These are phyloP conservation scores for Camelina neglecta DNA, from an alignment of 345 rosid genomes.

Conservation along the genomic window DNA sequence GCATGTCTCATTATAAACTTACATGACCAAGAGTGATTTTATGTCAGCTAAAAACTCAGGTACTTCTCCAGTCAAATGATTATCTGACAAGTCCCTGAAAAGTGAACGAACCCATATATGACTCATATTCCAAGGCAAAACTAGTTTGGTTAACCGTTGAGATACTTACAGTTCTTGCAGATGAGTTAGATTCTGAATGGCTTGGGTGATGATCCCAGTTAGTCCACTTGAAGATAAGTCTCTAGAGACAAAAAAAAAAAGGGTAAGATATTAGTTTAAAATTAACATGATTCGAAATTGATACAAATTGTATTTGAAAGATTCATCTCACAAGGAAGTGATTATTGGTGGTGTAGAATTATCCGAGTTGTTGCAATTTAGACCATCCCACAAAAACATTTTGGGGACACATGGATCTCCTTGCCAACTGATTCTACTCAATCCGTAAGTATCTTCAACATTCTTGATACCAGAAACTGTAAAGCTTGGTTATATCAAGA, in stretches of 20 bases:
- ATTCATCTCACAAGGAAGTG: conserved; percentile 40
- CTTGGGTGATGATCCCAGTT: conserved; percentile 42
- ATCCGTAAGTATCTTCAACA: conserved; percentile 43
- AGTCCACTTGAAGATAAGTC: conserved; percentile 52
- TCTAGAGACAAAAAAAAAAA: conserved; percentile 12
- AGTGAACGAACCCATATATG: neutral
- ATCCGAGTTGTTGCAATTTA: conserved; percentile 49
- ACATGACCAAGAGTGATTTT: conserved; percentile 53
- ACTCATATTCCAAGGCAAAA: neutral
- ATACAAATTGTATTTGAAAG: neutral
- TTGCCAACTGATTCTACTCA: conserved; percentile 56
- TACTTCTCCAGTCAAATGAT: conserved; percentile 52
- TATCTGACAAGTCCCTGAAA: conserved; percentile 66
- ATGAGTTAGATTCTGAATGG: conserved; percentile 43
- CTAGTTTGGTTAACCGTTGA: neutral
- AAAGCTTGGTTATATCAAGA: conserved; percentile 9
- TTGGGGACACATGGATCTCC: conserved; percentile 71
- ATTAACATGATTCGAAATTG: neutral
- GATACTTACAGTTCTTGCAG: conserved; percentile 50
- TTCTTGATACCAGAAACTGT: conserved; percentile 52
- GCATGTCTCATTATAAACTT: conserved; percentile 43
- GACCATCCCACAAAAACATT: conserved; percentile 54
- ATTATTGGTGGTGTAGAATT: conserved; percentile 29
- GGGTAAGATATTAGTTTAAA: neutral
- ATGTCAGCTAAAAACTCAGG: conserved; percentile 55